Evolutionary conservation across 345 rosid species (phyloP), one percentile per base, ranked within the genome.

Genomic region (Heritiera fomes): DNA sequence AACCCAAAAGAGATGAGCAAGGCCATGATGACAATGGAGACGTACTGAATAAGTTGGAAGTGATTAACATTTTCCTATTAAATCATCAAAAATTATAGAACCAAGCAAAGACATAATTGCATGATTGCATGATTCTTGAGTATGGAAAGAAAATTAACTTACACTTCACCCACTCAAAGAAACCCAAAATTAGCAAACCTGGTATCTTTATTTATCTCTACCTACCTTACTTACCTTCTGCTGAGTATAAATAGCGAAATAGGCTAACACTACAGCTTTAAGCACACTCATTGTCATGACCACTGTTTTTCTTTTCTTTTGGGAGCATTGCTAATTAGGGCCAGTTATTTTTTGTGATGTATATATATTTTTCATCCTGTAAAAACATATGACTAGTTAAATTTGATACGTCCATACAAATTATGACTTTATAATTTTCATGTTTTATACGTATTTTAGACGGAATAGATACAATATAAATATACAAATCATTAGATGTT

Each of bases 101-200:
- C 17, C 52, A 50, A 14, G 38, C 38, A 34, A 34, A 34, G 45
- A 12, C 59, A 50, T 50, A 14, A 17, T 30, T 30, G 32, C n/a
- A 32, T 20, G 61, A 13, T 70, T 13, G 14, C 49, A 65, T 38
- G 47, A 40, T 65, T 65, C 28, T 43, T 45, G 13, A 32, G 23
- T 3, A 30, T 32, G 45, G 41, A 6, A 6, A 17, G 2, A 71
- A 71, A 15, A 30, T 47, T 62, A 20, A 61, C 82, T 83, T 80
- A 76, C 58, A 80, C 68, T 74, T 61, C 83, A 83, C 81, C 77
- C 77, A 23, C n/a, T n/a, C n/a, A n/a, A 80, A 52, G 76, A 49
- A 60, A 63, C 65, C 59, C 43, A 15, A 30, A 50, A 41, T 80
- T 53, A 2, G 50, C 18, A 60, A 60, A 3, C 41, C 45, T 7